These are phyloP conservation scores for Lactifluus echinatus DNA, from an alignment of 768 basidiomycete genomes.

Conservation along the genomic window DNA sequence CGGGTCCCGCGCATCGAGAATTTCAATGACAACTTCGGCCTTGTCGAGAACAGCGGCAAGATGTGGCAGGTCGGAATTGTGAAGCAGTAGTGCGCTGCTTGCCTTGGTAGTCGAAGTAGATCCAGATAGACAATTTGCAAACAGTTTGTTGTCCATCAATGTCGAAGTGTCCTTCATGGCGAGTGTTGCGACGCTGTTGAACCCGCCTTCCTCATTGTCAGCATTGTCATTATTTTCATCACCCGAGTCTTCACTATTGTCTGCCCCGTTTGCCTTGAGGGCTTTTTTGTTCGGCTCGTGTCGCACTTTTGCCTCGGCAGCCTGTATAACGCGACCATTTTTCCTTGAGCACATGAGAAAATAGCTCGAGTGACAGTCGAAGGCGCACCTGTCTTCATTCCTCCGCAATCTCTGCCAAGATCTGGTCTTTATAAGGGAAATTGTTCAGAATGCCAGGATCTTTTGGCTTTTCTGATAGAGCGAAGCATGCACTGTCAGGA, in stretches of 20 bases:
- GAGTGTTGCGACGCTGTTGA: constrained; percentile 40
- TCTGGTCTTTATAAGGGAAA: constrained; percentile 91
- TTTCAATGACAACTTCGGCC: constrained; percentile 71
- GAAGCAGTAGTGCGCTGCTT: constrained; percentile 50
- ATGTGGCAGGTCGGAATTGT: constrained; percentile 55
- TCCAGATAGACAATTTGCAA: no score
- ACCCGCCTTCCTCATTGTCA: constrained; percentile 27
- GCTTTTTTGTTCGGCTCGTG: constrained; percentile 56
- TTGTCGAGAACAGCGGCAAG: constrained; percentile 60
- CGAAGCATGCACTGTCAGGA: not conserved
- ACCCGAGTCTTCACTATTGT: constrained; percentile 22
- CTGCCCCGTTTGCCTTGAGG: constrained; percentile 5
- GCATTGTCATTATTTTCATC: constrained; percentile 25
- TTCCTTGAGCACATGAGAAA: not conserved
- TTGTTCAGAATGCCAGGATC: constrained; percentile 92
- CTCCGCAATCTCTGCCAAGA: constrained; percentile 83
- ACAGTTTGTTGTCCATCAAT: constrained; percentile 15
- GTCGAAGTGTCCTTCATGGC: constrained; percentile 2
- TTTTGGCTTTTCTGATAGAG: constrained; percentile 56
- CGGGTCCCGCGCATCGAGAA: constrained; percentile 84
- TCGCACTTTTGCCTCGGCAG: constrained; percentile 65
- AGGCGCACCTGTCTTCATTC: constrained; percentile 60
- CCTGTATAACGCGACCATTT: constrained; percentile 32
- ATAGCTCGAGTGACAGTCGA: not conserved
- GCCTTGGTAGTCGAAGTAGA: constrained; percentile 30